Base-by-base conservation (phyloP, 495 filamentous ascomycete species). In the Podospora fimiseda region DNA sequence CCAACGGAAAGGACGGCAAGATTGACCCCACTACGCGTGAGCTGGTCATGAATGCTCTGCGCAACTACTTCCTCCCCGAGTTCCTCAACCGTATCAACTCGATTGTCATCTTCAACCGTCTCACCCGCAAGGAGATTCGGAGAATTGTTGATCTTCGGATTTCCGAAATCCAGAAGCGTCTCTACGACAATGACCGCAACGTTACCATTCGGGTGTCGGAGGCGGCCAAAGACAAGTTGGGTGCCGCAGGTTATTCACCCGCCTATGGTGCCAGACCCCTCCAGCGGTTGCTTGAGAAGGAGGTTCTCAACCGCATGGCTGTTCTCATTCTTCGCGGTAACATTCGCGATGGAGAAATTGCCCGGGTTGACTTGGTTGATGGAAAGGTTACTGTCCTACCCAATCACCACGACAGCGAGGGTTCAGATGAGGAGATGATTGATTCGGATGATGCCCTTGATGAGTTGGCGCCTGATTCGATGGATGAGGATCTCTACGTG, bases 71-170 rank as follows among this genome's bases (percentile, higher is more conserved):
- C 81, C 79, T 98, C 1, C 93, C 93, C 27, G 93, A 98, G 60
- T 98, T 98, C 79, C 78, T 98, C 30, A 98, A 98, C 75, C 89
- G 93, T 65, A 96, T 98, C 79, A 88, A 80, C 69, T 90, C 84
- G 59, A 87, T 82, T 52, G 90, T 98, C 74, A 96, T 98, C 75
- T 98, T 98, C 84, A 98, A 98, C 75, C 89, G 93, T 23, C 87
- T 98, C 44, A 87, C 88, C 3, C 82, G 79, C 63, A 70, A 72
- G 41, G 93, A 98, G 72, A 98, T 98, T 64, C 84, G 93, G 61
- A 87, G 80, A 73, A 97, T 98, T 69, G 93, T 98, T 49, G 94
- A 98, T 57, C 80, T 98, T 23, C 86, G 93, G 22, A 78, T 98
- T 18, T 44, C 56, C 9, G 93, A 98, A 66, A 90, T 98, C 61